Base-by-base conservation (phyloP, 441 rosid species). In the Gossypium davidsonii region DNA sequence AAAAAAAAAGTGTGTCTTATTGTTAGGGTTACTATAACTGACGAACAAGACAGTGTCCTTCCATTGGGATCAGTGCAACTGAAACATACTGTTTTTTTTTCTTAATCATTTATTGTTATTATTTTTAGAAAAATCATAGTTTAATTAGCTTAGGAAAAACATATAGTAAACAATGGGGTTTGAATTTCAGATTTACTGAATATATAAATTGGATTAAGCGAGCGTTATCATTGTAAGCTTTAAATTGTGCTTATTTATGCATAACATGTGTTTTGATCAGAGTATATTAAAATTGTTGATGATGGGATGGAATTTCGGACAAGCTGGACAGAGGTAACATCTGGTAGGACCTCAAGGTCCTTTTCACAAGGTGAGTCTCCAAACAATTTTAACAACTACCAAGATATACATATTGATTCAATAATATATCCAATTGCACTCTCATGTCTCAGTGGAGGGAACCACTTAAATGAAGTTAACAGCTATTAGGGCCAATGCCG, bases 21-120 rank as follows among this genome's bases (percentile, higher is more conserved):
- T 42, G 71, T 14, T 70, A 42, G 74, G 70, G 66, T 63, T 76
- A 42, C 14, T 8, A 9, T 65, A 44, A 76, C 67, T 71, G 55
- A 65, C 46, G 5, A 55, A 76, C 25, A 25, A 26, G 48, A 52
- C 31, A 71, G 3, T 44, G 71, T 70, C 52, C 4, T 63, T 14
- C 25, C 25, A 9, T 20, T 44, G 66, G 49, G 66, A 55, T 42
- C 15, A 63, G 21, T 42, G 34, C 25, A 12, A 62, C 25, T 63
- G 60, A 46, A 51, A 34, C 52, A 25, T 1, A n/a, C 14, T 8
- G 31, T 21, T 9, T 64, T 49, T 49, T 49, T 11, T 49, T 49
- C 3, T 31, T 31, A 31, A 31, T 31, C 6, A 31, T 8, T 9
- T 26, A 26, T 67, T 17, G 21, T 20, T 67, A 23, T 7, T 51